Evolutionary conservation across 192 early-diverging fungal species (phyloP).

Genomic region (Entomortierella lignicola): DNA sequence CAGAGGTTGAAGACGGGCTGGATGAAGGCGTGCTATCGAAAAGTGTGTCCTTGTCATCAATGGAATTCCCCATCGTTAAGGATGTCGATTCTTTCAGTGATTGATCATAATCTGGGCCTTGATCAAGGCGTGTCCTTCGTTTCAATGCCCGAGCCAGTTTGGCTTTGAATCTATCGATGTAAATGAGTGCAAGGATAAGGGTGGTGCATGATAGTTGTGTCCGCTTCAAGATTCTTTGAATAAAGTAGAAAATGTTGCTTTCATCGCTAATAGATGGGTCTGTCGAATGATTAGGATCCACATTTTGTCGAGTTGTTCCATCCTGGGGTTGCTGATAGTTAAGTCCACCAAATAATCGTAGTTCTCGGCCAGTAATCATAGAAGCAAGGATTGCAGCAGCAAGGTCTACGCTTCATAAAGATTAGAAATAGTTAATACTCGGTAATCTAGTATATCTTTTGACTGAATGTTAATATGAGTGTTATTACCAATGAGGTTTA

Average conservation of each 20-base stretch:
- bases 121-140: conserved; percentile 19
- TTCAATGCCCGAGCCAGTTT: conserved; percentile 20
- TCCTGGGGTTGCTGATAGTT: conserved; percentile 4
- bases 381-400: conserved; percentile 60
- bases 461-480: too few species aligned
- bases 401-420: conserved; percentile 49
- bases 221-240: conserved; percentile 56
- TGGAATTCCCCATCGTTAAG: neutral
- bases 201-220: conserved; percentile 63
- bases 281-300: neutral
- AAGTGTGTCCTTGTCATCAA: neutral
- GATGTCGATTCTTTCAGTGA: neutral
- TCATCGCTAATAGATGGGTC: conserved; percentile 8
- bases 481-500: conserved; percentile 61
- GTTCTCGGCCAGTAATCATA: conserved; percentile 54
- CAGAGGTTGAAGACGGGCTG: neutral
- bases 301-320: neutral
- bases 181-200: conserved; percentile 58
- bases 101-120: conserved; percentile 42
- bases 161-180: conserved; percentile 59
- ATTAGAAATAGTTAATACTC: neutral
- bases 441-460: too few species aligned
- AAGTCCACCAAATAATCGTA: conserved; percentile 30
- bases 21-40: neutral
- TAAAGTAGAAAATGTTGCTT: conserved; percentile 57